Percentiles rank a stretch among this genome's conserved stretches.
These are phyloP conservation scores for Cladophialophora yegresii DNA, from an alignment of 2,329 filamentous ascomycete species.

Conservation along the genomic window DNA sequence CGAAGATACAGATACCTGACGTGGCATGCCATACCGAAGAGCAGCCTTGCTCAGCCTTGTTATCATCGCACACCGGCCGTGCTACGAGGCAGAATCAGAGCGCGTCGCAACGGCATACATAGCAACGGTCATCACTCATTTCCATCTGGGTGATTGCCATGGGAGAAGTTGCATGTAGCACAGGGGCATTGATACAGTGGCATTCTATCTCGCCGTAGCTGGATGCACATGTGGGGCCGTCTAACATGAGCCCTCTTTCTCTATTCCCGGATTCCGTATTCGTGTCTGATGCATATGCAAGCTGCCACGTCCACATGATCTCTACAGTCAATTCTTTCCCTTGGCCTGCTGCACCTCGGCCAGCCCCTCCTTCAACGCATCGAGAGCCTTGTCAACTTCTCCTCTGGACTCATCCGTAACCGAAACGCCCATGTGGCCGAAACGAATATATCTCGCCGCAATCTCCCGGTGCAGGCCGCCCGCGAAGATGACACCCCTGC, in stretches of 20 bases:
- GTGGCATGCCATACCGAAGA: too few relatives aligned
- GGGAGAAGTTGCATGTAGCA: neutral
- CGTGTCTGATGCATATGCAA: neutral
- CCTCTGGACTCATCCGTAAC: conserved; percentile 75
- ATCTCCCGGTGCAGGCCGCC: conserved; percentile 96
- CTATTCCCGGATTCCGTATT: neutral
- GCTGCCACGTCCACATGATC: neutral
- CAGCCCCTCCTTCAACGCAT: conserved; percentile 73
- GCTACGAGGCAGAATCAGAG: too few relatives aligned
- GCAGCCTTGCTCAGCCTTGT: too few relatives aligned
- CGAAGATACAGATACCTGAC: too few relatives aligned
- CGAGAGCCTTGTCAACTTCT: conserved; percentile 82
- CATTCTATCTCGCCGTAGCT: neutral
- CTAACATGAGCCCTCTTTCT: neutral
- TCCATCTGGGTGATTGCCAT: neutral
- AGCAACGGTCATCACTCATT: too few relatives aligned
- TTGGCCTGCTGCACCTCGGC: conserved; percentile 69
- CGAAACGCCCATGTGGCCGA: conserved; percentile 97
- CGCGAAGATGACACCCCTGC: conserved; percentile 89
- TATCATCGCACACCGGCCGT: too few relatives aligned
- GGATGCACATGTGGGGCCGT: neutral
- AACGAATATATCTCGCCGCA: conserved; percentile 86
- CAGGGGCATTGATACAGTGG: neutral
- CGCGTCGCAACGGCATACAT: too few relatives aligned
- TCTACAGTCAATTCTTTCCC: conserved; percentile 16